Conservation (phyloP, 1,284 basidiomycete genomes). For the Naganishia sp. region DNA sequence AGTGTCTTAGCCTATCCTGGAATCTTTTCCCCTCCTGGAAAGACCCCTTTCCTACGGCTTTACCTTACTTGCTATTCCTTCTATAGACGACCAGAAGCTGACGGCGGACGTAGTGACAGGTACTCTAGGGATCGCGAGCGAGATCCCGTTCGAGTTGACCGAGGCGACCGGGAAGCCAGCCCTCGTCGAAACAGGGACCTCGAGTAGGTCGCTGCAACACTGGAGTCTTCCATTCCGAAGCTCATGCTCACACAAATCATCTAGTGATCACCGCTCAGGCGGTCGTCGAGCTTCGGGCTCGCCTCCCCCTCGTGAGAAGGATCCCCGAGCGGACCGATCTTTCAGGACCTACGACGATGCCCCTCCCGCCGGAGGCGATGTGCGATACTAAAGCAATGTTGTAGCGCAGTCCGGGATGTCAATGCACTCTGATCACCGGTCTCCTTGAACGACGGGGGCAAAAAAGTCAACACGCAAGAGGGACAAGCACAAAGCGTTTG, state of each 20-base stretch:
- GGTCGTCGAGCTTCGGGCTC: constrained; percentile 42
- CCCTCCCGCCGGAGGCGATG: constrained; percentile 32
- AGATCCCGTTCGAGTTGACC: constrained; percentile 35
- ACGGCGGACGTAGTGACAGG: constrained; percentile 32
- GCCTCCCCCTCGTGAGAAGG: constrained; percentile 36
- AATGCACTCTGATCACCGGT: no score
- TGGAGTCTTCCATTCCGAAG: constrained; percentile 1
- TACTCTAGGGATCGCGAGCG: constrained; percentile 27
- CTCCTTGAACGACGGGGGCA: no score
- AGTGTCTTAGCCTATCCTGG: neutral
- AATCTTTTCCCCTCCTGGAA: neutral
- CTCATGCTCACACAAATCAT: constrained; percentile 18
- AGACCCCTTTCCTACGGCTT: neutral
- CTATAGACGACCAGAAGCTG: constrained; percentile 36
- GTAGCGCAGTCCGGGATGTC: no score
- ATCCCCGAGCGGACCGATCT: constrained; percentile 41
- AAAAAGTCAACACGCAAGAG: constrained; percentile 1
- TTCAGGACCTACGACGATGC: constrained; percentile 39
- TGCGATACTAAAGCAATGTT: constrained; percentile 32
- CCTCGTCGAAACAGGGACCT: constrained; percentile 28
- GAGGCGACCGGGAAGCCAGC: constrained; percentile 36
- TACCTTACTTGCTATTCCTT: neutral
- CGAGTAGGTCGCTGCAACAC: constrained; percentile 20
- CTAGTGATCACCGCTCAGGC: constrained; percentile 28
- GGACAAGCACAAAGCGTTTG: neutral